These are phyloP conservation scores for Cyclospora cayetanensis DNA, from an alignment of 169 alveolate species.

Conservation along the genomic window DNA sequence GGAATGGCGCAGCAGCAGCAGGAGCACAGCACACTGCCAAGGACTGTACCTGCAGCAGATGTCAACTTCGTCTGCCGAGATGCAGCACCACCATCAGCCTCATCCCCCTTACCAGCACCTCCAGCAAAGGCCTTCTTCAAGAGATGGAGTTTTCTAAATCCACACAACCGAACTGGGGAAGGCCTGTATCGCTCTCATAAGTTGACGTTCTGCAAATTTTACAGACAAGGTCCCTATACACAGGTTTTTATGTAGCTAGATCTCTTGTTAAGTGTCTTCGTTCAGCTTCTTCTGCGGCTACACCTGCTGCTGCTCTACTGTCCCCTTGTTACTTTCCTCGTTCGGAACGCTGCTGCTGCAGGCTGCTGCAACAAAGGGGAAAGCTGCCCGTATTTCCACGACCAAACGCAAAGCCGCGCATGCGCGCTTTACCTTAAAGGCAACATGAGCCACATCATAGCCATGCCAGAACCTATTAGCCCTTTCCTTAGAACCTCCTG, in stretches of 20 bases:
- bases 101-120: no score
- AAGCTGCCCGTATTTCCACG: background rate
- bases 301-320: background rate
- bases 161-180: no score
- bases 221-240: no score
- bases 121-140: no score
- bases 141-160: no score
- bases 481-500: background rate
- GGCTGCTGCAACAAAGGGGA: background rate
- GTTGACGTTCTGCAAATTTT: no score
- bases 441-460: background rate
- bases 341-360: background rate
- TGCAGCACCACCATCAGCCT: no score
- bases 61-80: background rate
- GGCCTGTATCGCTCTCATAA: no score
- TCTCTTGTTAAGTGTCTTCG: no score
- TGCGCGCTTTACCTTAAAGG: background rate
- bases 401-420: background rate
- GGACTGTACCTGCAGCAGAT: background rate
- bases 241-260: no score
- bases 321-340: background rate
- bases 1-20: conserved; percentile 11
- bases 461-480: background rate
- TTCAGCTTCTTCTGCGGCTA: background rate
- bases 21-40: background rate